These are phyloP conservation scores for Mortierella sp. DNA, from an alignment of 371 early-diverging fungal genomes.

Conservation along the genomic window DNA sequence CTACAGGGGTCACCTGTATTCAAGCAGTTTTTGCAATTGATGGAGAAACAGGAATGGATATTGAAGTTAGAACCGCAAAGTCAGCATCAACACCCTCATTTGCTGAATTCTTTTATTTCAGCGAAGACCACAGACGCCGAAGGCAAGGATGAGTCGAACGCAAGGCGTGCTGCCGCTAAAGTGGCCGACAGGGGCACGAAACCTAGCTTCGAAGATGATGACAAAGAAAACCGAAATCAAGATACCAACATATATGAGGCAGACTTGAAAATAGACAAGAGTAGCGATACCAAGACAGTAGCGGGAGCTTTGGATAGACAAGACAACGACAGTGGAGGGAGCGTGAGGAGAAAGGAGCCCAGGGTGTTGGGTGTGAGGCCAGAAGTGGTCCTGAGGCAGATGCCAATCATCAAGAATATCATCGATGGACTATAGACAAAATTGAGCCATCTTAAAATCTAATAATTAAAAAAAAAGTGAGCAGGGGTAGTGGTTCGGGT, in stretches of 20 bases:
- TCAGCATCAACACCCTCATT: slow-evolving; percentile 32
- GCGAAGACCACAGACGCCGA: background rate
- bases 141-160: background rate
- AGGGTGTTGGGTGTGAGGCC: slow-evolving; percentile 21
- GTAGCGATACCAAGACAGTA: background rate
- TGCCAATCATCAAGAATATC: slow-evolving; percentile 35
- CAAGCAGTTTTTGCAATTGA: slow-evolving; percentile 62
- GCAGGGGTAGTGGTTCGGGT: background rate
- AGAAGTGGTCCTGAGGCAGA: slow-evolving; percentile 23
- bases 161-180: background rate
- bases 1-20: slow-evolving; percentile 70
- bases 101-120: background rate
- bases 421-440: slow-evolving; percentile 25
- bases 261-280: background rate
- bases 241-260: background rate
- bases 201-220: background rate
- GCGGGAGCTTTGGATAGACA: background rate
- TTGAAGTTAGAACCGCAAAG: slow-evolving; percentile 16
- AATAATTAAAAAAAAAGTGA: background rate
- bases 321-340: no score
- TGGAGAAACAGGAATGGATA: slow-evolving; percentile 68
- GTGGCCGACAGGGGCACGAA: background rate
- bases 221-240: slow-evolving; percentile 7
- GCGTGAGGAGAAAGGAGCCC: slow-evolving; percentile 1
- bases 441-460: background rate